Evolutionary conservation across 2,329 filamentous ascomycete species (phyloP), one percentile per base, ranked within the genome.

Genomic region (Pseudogymnoascus sp.): DNA sequence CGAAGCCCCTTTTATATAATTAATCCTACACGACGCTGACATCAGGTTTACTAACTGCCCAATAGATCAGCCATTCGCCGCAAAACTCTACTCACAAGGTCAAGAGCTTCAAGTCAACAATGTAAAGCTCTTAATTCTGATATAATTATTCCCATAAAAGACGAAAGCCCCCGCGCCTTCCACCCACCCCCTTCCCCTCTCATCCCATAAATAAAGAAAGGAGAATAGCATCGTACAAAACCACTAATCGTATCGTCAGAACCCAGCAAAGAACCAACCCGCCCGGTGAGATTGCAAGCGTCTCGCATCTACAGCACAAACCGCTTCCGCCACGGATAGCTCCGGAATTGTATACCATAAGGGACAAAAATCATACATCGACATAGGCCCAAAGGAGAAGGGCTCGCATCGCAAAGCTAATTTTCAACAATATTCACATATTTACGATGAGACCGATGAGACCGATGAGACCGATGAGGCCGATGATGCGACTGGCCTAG

Each of bases 301-400:
- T 18, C 47, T 57, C 18, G 26, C 8, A 18, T 4, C 29, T 34
- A 34, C 51, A 57, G 29, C 11, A 57, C 34, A 36, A 57, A 57
- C 29, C 29, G 16, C 51, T 12, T 14, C 29, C 29, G 51, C 51
- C 29, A 57, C 29, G 51, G 51, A 57, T 36, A 21, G 51, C 51
- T 57, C 51, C 51, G 29, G 51, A 34, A 57, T 57, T 57, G 51
- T 57, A 57, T 57, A 57, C 51, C 51, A 36, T 57, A 57, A 57
- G 51, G 51, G 51, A 34, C 6, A 57, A 57, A 57, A 57, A 57
- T 36, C 29, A 57, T 57, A 57, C 51, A 57, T 34, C n/a, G 51
- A 57, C 26, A 57, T 34, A 57, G 29, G 16, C 10, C 29, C 11
- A 57, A 54, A 34, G 10, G 51, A 57, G 29, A 57, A 34, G 10